Evolutionary conservation across 441 rosid species (phyloP), one percentile per base, ranked within the genome.

Genomic region (Populus tomentosa): DNA sequence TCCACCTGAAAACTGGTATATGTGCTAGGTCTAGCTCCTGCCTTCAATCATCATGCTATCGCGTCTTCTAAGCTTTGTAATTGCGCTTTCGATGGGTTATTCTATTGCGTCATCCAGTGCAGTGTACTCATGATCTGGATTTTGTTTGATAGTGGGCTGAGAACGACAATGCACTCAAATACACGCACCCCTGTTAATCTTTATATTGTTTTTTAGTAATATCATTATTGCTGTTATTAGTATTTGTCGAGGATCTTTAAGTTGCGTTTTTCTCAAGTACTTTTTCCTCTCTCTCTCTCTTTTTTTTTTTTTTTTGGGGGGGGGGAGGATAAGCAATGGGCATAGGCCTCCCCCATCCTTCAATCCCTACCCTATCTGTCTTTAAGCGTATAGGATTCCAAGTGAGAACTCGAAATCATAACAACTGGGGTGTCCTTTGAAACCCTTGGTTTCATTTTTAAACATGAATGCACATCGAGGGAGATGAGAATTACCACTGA

Each of bases 1-100:
- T 80, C 76, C 67, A 50, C 72, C 38, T 26, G 36, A n/a, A 56
- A 33, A 21, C 36, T 42, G 18, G 28, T 72, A 67, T 28, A 67
- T 26, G 14, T 72, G 26, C n/a, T 65, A 67, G 68, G 33, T 65
- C 24, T 32, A 65, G 21, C 16, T 59, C 18, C 61, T 77, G 26
- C 38, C 40, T 33, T 40, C 21, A 10, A 50, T 50, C 20, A 2
- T 36, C 59, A 36, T 32, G 35, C 18, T 67, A 53, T 35, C 28
- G 36, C 32, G 20, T 20, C 65, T 50, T 66, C 71, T 14, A 62
- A 46, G 36, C 10, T 16, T 20, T 40, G 40, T 53, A 7, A 32
- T 23, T 21, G 36, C 30, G 21, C 21, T 13, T 30, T 36, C 3
- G 23, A 71, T 46, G 65, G 35, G 71, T 33, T 23, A 18, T 71